Percentiles rank a stretch among this genome's conserved stretches.
Conservation (phyloP, 1,284 basidiomycete species). For the Earliella scabrosa region DNA sequence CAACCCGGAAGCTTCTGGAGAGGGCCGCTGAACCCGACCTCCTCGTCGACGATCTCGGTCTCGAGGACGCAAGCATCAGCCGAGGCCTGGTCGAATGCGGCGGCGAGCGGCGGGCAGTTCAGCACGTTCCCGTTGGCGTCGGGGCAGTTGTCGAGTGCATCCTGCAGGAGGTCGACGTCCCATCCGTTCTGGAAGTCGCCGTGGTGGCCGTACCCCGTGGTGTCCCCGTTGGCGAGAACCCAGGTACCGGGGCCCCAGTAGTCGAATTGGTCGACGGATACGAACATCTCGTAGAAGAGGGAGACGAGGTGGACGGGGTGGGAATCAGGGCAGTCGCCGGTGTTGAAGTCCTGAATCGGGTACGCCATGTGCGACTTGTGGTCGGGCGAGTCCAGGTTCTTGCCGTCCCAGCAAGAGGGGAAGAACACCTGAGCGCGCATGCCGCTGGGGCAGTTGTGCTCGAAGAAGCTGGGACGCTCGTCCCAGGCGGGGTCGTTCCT, state of each 20-base stretch:
- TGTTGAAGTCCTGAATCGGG: slow-evolving; percentile 40
- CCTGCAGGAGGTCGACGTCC: slow-evolving; percentile 33
- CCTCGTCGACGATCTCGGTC: slow-evolving; percentile 29
- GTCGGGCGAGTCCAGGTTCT: slow-evolving; percentile 49
- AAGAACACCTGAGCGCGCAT: slow-evolving; percentile 49
- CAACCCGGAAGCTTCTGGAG: slow-evolving; percentile 31
- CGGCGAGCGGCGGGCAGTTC: slow-evolving; percentile 24
- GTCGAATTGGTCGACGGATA: slow-evolving; percentile 26
- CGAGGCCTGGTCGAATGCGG: slow-evolving; percentile 22
- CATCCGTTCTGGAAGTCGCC: slow-evolving; percentile 40
- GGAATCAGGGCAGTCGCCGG: slow-evolving; percentile 33
- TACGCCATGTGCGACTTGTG: slow-evolving; percentile 61
- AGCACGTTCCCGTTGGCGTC: slow-evolving; percentile 22
- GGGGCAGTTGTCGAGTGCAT: slow-evolving; percentile 33
- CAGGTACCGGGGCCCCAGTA: slow-evolving; percentile 33
- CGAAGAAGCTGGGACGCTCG: slow-evolving; percentile 31
- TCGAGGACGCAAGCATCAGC: slow-evolving; percentile 29
- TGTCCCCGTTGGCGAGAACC: slow-evolving; percentile 37
- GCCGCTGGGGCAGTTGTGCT: slow-evolving; percentile 40
- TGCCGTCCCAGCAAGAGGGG: slow-evolving; percentile 48
- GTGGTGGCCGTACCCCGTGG: slow-evolving; percentile 35
- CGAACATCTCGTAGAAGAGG: slow-evolving; percentile 36
- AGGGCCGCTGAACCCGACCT: slow-evolving; percentile 24
- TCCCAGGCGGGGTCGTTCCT: slow-evolving; percentile 25
- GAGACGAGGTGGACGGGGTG: slow-evolving; percentile 36